phyloP scores from a whole-genome alignment of 2,329 filamentous ascomycete genomes.

The Pyrenochaeta sp. region DNA sequence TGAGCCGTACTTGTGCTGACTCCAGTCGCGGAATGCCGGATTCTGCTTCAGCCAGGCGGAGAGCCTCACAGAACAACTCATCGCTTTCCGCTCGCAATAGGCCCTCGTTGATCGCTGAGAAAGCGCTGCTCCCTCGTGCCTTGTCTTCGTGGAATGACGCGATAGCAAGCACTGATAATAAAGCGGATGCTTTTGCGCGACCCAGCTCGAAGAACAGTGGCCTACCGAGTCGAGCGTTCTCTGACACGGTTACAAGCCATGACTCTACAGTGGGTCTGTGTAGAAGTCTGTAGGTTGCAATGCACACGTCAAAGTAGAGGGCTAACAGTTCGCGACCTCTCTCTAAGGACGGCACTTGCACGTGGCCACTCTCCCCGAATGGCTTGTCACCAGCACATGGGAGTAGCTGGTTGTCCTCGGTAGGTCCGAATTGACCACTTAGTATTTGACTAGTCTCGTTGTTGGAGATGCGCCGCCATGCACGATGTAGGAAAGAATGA shows the following conservation, averaged over 20 bases:
- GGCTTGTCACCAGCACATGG: constrained; percentile 63
- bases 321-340: constrained; percentile 50
- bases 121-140: constrained; percentile 30
- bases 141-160: constrained; percentile 58
- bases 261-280: constrained; percentile 61
- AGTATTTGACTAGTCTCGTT: constrained; percentile 56
- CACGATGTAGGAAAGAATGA: constrained; percentile 68
- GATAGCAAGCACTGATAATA: constrained; percentile 53
- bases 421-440: constrained; percentile 15
- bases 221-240: constrained; percentile 20
- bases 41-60: constrained; percentile 54
- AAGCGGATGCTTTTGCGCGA: constrained; percentile 53
- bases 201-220: constrained; percentile 54
- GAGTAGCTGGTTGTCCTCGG: constrained; percentile 54
- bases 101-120: constrained; percentile 37
- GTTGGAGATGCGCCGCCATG: constrained; percentile 72
- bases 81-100: constrained; percentile 44
- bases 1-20: constrained; percentile 63
- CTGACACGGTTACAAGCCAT: constrained; percentile 50
- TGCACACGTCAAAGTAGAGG: constrained; percentile 67
- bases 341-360: constrained; percentile 22
- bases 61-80: constrained; percentile 51
- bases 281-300: constrained; percentile 66
- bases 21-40: constrained; percentile 63
- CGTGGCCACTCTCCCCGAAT: constrained; percentile 50